phyloP scores from a whole-genome alignment of 768 basidiomycete genomes.

The Tricholomella constricta region DNA sequence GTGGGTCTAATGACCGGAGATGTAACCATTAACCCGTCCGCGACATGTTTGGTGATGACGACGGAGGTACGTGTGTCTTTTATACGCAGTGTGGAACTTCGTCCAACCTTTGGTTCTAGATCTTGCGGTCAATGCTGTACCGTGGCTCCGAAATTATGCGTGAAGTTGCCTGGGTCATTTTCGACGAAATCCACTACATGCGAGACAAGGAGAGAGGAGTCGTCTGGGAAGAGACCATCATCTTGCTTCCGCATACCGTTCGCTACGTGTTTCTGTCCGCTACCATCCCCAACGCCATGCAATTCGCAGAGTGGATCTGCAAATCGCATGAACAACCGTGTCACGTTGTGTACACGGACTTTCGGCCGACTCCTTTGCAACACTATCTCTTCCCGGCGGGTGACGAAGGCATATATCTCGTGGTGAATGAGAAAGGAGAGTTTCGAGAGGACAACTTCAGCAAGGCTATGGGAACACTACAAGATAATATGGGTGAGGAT shows the following conservation, averaged over 20 bases:
- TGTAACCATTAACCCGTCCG: slow-evolving; percentile 97
- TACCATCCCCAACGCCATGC: slow-evolving; percentile 99
- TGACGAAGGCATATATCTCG: slow-evolving; percentile 95
- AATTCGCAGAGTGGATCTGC: slow-evolving; percentile 99
- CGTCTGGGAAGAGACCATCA: slow-evolving; percentile 99
- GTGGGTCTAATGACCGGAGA: slow-evolving; percentile 99
- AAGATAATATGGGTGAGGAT: slow-evolving; percentile 84
- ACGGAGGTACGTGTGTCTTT: slow-evolving; percentile 72
- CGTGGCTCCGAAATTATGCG: slow-evolving; percentile 99
- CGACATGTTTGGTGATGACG: slow-evolving; percentile 98
- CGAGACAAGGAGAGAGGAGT: slow-evolving; percentile 99
- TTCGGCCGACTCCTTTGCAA: slow-evolving; percentile 95
- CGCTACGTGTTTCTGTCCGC: slow-evolving; percentile 99
- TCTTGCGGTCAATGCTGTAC: slow-evolving; percentile 97
- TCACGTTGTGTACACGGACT: slow-evolving; percentile 99
- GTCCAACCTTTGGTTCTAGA: slow-evolving; percentile 48
- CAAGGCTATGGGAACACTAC: slow-evolving; percentile 95
- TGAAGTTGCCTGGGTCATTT: slow-evolving; percentile 99
- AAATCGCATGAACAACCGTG: slow-evolving; percentile 97
- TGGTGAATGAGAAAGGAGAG: slow-evolving; percentile 98
- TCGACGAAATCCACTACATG: slow-evolving; percentile 99
- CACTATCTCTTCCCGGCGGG: slow-evolving; percentile 98
- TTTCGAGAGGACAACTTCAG: slow-evolving; percentile 97
- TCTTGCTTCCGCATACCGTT: slow-evolving; percentile 92
- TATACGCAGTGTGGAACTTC: not conserved